These are phyloP conservation scores for Bryum argenteum DNA, from an alignment of 225 moss, liverwort and hornwort genomes.

Conservation along the genomic window DNA sequence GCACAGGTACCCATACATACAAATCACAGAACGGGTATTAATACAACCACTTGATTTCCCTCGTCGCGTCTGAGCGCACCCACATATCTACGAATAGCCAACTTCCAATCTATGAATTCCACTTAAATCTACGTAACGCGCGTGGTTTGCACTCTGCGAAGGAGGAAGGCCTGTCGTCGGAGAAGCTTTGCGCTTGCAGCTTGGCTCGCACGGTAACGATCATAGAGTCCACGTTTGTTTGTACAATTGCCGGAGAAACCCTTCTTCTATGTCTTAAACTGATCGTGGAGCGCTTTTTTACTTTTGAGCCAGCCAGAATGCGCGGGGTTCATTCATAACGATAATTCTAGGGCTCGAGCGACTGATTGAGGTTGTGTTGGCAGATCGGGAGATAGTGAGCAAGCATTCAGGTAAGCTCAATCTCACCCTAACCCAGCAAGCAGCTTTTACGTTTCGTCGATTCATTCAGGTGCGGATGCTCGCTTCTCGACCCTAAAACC, in stretches of 20 bases:
- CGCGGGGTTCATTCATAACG: constrained; percentile 1
- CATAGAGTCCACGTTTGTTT: neutral
- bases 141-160: too few species aligned
- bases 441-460: neutral
- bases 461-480: too few species aligned
- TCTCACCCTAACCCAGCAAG: neutral
- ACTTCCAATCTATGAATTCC: neutral
- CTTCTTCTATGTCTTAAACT: neutral
- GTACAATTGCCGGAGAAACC: neutral
- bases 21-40: too few species aligned
- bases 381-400: neutral
- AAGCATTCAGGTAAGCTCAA: neutral
- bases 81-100: neutral
- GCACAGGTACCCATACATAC: too few species aligned
- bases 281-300: neutral
- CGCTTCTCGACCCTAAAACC: neutral
- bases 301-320: neutral
- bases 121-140: neutral
- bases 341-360: constrained; percentile 16
- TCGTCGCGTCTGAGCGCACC: too few species aligned
- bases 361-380: constrained; percentile 3
- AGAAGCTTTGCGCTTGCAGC: neutral
- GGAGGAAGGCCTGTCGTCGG: neutral
- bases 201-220: neutral
- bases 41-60: too few species aligned